phyloP scores from a whole-genome alignment of 768 basidiomycete genomes.

The Cystobasidium ongulense region DNA sequence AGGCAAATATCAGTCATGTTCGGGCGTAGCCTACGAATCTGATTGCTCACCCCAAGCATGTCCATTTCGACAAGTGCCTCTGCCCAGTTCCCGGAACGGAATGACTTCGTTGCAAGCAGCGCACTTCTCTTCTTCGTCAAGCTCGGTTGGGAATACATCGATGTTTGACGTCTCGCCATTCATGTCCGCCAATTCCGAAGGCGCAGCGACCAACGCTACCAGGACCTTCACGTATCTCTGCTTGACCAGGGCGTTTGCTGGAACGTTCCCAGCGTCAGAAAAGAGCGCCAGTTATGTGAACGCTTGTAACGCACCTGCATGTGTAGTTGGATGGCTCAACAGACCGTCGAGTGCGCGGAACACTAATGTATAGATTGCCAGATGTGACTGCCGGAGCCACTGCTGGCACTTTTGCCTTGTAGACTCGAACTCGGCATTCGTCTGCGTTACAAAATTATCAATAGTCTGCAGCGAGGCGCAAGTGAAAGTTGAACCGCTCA shows the following conservation, averaged over 20 bases:
- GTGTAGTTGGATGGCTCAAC: not conserved
- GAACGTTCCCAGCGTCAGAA: not conserved
- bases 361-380: not conserved
- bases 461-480: too few species aligned
- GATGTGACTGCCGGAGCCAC: not conserved
- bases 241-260: not conserved
- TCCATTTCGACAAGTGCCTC: slow-evolving; percentile 17
- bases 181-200: not conserved
- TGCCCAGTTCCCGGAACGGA: not conserved
- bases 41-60: slow-evolving; percentile 20
- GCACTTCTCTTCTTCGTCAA: slow-evolving; percentile 2
- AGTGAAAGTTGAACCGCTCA: too few species aligned
- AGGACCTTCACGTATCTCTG: not conserved
- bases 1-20: not conserved
- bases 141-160: not conserved
- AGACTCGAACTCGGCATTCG: not conserved
- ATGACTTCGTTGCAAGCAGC: slow-evolving; percentile 12
- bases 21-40: not conserved
- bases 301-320: not conserved
- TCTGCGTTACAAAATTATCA: not conserved
- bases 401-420: not conserved
- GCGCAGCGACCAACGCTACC: not conserved
- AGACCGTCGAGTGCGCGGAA: not conserved
- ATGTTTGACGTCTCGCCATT: not conserved
- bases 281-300: not conserved